Conservation (phyloP, 1,139 yeast genomes). For the Yamadazyma trypodendri region DNA sequence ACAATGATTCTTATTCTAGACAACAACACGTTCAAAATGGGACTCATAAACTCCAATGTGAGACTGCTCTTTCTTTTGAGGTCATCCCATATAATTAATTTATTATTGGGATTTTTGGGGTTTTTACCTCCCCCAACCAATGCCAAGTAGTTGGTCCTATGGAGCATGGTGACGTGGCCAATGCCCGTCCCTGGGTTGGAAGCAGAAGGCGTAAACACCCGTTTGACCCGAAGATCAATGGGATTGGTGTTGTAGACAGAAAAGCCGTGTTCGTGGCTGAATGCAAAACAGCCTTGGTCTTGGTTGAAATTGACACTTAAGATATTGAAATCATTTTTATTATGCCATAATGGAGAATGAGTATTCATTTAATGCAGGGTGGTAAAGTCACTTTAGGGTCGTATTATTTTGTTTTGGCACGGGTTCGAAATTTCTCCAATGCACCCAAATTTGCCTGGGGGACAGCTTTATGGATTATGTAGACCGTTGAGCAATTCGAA, state of each 20-base stretch:
- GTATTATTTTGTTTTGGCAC: too few species aligned
- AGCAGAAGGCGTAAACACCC: slow-evolving; percentile 40
- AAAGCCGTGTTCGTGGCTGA: slow-evolving; percentile 80
- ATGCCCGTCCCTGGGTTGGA: slow-evolving; percentile 53
- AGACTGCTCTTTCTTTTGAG: slow-evolving; percentile 74
- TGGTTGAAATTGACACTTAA: slow-evolving; percentile 75
- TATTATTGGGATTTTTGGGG: slow-evolving; percentile 76
- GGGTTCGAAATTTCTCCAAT: too few species aligned
- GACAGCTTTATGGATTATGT: too few species aligned
- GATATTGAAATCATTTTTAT: slow-evolving; percentile 37
- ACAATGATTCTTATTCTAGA: slow-evolving; percentile 76
- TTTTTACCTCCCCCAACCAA: slow-evolving; percentile 83
- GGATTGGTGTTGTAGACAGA: slow-evolving; percentile 89
- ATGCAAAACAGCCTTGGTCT: slow-evolving; percentile 86
- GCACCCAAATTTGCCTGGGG: too few species aligned
- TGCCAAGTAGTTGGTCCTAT: slow-evolving; percentile 86
- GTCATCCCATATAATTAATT: slow-evolving; percentile 89
- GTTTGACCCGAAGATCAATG: slow-evolving; percentile 70
- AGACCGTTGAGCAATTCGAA: too few species aligned
- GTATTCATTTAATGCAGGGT: slow-evolving; percentile 36
- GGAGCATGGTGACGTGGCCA: slow-evolving; percentile 77
- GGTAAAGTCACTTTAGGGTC: too few species aligned
- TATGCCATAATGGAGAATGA: slow-evolving; percentile 20
- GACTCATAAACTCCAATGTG: slow-evolving; percentile 69
- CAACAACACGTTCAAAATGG: slow-evolving; percentile 69